Percentiles rank a stretch among this genome's conserved stretches.
phyloP scores from a whole-genome alignment of 345 rosid species.

The Odontarrhena argentea region DNA sequence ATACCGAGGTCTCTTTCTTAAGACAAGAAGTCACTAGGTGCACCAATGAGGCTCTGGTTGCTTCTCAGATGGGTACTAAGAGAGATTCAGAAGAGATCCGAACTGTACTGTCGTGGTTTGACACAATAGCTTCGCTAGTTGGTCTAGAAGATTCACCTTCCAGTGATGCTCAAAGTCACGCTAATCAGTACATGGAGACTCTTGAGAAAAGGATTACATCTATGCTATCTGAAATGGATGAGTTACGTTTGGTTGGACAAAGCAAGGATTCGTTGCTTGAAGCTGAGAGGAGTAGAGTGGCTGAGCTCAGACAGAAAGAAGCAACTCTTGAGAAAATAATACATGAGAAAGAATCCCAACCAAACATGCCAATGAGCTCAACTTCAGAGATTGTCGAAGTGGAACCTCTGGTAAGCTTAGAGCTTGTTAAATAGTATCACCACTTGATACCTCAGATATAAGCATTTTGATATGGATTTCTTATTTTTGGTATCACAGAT shows the following conservation, averaged over 20 bases:
- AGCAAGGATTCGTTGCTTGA: conserved; percentile 66
- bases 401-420: conserved; percentile 81
- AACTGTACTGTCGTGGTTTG: conserved; percentile 67
- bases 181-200: conserved; percentile 60
- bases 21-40: conserved; percentile 98
- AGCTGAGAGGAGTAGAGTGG: conserved; percentile 69
- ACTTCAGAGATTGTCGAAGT: conserved; percentile 76
- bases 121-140: conserved; percentile 50
- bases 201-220: conserved; percentile 58
- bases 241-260: conserved; percentile 55
- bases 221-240: conserved; percentile 62
- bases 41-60: conserved; percentile 78
- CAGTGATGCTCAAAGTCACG: conserved; percentile 42
- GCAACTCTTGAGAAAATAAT: conserved; percentile 65
- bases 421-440: conserved; percentile 7
- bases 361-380: conserved; percentile 50
- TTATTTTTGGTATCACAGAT: conserved; percentile 44
- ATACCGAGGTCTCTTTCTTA: conserved; percentile 87
- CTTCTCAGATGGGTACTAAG: conserved; percentile 65
- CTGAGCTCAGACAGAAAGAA: conserved; percentile 63
- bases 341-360: conserved; percentile 64
- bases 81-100: conserved; percentile 58
- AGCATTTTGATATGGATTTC: not conserved
- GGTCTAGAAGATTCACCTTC: conserved; percentile 49
- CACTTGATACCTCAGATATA: not conserved